Evolutionary conservation across 345 rosid species (phyloP).

Genomic region (Sisymbrium altissimum): DNA sequence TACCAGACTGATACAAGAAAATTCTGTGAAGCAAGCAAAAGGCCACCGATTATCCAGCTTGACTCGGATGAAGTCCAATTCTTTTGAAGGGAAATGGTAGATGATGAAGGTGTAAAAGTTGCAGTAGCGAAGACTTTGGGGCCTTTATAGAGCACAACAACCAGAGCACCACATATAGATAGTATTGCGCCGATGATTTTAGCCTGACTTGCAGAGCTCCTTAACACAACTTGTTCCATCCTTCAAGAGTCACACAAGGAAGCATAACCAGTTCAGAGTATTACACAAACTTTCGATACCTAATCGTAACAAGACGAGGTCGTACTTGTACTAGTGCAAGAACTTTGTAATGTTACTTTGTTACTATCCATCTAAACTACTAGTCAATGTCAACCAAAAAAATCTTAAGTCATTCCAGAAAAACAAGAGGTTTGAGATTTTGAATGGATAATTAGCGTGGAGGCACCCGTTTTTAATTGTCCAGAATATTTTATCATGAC

Average conservation of each 20-base stretch:
- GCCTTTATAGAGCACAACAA: constrained; percentile 29
- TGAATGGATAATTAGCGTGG: too few relatives aligned
- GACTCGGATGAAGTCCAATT: background rate
- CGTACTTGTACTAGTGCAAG: too few relatives aligned
- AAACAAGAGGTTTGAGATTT: too few relatives aligned
- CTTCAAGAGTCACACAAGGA: background rate
- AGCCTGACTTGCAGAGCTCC: constrained; percentile 30
- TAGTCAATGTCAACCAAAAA: too few relatives aligned
- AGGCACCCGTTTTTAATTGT: too few relatives aligned
- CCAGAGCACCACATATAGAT: constrained; percentile 31
- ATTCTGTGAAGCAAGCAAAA: constrained; percentile 19
- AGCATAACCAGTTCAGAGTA: background rate
- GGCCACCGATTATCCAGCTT: constrained; percentile 33
- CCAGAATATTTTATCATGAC: too few relatives aligned
- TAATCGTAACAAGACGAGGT: too few relatives aligned
- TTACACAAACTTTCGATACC: too few relatives aligned
- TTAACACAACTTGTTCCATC: constrained; percentile 21
- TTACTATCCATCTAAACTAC: too few relatives aligned
- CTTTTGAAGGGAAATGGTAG: background rate
- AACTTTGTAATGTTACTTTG: too few relatives aligned
- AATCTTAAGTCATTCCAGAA: too few relatives aligned
- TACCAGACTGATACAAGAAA: constrained; percentile 19
- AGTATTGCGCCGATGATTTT: constrained; percentile 27
- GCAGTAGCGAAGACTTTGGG: constrained; percentile 11
- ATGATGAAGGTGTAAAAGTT: background rate